Evolutionary conservation across 2,329 filamentous ascomycete species (phyloP), one percentile per base, ranked within the genome.

Genomic region (Arthrobotrys megalospora): DNA sequence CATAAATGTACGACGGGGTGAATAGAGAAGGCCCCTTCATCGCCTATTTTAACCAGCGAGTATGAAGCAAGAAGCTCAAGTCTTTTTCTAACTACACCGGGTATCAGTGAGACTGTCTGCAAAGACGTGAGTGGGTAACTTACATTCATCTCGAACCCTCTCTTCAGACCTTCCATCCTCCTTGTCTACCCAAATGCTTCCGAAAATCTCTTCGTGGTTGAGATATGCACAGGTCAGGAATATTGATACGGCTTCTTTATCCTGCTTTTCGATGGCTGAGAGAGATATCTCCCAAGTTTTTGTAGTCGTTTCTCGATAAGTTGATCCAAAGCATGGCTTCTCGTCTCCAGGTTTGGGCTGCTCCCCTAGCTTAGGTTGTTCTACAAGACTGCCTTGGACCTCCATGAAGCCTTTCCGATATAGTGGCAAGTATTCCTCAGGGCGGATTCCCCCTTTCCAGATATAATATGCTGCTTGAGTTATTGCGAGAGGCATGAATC

Each of bases 241-340:
- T 12, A 81, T 50, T 28, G 64, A 34, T 2, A 77, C 60, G 14
- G 80, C 80, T 12, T 62, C 63, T 10, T 58, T 19, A 19, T 72
- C 63, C 8, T 76, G 64, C 8, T 67, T 36, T n/a, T 80, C 8
- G 16, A 53, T 16, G 8, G 12, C 66, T 12, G 66, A 68, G 7
- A 81, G 52, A 28, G 76, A 81, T 10, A 41, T 63, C 72, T 62
- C 79, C 76, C 43, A 81, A 10, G 24, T 66, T 53, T 60, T 80
- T 16, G 32, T 62, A 43, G 63, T 69, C 48, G 72, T 81, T 43
- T 47, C 60, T 7, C 36, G 62, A 16, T 69, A 45, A 10, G 10
- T n/a, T 6, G n/a, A 53, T 53, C 28, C 48, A 11, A 6, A 16
- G 7, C 14, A 24, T 28, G 12, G 19, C 3, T 52, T n/a, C 7